A percentile compares a stretch with the other conserved stretches of the same genome.
phyloP scores from a whole-genome alignment of 257 asterid species.

The Przewalskia tangutica region DNA sequence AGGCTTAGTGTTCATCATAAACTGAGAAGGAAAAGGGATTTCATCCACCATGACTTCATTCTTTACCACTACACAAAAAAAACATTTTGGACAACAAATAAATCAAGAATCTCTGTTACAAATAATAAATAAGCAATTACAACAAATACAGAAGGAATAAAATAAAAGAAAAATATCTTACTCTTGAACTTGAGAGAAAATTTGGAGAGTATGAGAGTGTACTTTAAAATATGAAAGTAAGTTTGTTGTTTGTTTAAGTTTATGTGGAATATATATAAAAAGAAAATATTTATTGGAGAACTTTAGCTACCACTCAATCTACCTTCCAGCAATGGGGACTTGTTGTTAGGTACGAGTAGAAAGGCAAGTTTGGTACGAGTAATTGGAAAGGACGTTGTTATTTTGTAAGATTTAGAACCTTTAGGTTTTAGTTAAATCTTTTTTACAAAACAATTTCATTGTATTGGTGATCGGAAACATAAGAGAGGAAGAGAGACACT shows the following conservation, averaged over 20 bases:
- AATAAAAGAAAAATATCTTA: not conserved
- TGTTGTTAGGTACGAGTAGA: not conserved
- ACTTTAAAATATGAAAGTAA: not conserved
- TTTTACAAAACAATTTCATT: too few relatives aligned
- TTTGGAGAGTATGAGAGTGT: not conserved
- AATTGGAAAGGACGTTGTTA: not conserved
- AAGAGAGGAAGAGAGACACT: too few relatives aligned
- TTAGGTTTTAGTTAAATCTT: too few relatives aligned
- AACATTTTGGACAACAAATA: not conserved
- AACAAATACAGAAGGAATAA: not conserved
- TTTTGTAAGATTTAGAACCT: not conserved
- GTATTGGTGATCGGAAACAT: too few relatives aligned
- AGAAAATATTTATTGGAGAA: not conserved
- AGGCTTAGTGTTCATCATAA: constrained; percentile 23
- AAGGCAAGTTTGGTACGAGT: not conserved
- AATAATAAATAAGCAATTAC: not conserved
- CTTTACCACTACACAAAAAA: constrained; percentile 36
- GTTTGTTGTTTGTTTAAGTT: not conserved
- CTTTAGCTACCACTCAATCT: not conserved
- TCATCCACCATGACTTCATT: constrained; percentile 47
- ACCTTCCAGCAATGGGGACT: not conserved
- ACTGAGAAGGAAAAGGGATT: constrained; percentile 39
- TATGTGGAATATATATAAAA: not conserved
- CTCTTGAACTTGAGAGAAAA: not conserved
- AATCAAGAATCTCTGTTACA: not conserved